Base-by-base conservation (phyloP, 2,329 filamentous ascomycete genomes). In the Xylaria sp. region DNA sequence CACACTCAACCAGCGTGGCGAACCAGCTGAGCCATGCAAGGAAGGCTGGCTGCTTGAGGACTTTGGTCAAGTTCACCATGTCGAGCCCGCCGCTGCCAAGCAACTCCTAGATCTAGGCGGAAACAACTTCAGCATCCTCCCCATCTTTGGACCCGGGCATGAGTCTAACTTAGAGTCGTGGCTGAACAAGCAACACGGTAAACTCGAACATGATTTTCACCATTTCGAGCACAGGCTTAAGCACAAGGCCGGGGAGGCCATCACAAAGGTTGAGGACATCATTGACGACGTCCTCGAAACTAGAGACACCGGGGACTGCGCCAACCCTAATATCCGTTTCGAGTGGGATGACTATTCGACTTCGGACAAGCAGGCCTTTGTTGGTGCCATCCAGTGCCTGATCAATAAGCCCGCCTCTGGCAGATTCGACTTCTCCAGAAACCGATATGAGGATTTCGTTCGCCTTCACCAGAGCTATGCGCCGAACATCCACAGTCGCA, bases 381-480 rank as follows among this genome's bases (percentile, higher is more conserved):
- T 77, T 22, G 53, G 65, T 15, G 75, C 73, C 13, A 72, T 78
- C 62, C 68, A 75, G 69, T 78, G 76, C 66, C 66, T 78, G 60
- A 66, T 73, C 45, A 69, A 74, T 31, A 73, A 65, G 42, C 70
- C 73, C 1, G 49, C 76, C 4, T 74, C 74, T 2, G 77, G 76
- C 29, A 68, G 67, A 7, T 75, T 72, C 53, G 27, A 63, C 7
- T 71, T 71, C 11, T 68, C 76, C 1, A 66, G 47, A 62, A 78
- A 75, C 73, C 71, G 77, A 47, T 79, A 74, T 60, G 77, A 79
- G 64, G 77, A 79, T 58, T 67, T 79, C 49, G 74, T 76, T 6
- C 73, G 72, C 15, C 63, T 77, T 2, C 77, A 79, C 69, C 77
- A 79, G 70, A 61, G 69, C 45, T 74, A 76, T 56, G 69, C 75